Conservation (phyloP, 2,329 filamentous ascomycete species). For the Neodidymelliopsis sp. region DNA sequence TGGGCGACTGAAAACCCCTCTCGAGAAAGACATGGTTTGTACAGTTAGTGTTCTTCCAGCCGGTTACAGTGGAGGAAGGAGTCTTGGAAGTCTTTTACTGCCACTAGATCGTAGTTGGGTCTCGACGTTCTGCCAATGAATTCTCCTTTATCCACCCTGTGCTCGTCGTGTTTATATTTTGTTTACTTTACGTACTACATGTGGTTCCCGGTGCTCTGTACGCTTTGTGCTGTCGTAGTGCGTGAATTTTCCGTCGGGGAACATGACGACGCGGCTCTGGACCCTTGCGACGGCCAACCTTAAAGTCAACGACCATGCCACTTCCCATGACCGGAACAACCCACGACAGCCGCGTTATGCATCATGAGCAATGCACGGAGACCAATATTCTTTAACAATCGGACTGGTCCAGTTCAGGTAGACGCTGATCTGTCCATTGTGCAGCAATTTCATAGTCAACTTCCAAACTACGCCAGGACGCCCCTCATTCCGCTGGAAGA, state of each 20-base stretch:
- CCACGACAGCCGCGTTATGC: background rate
- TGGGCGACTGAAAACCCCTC: too few relatives aligned
- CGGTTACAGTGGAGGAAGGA: too few relatives aligned
- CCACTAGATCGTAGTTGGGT: too few relatives aligned
- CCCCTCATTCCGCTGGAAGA: slow-evolving; percentile 61
- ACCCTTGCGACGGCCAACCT: background rate
- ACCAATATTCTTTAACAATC: slow-evolving; percentile 1
- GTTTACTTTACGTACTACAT: background rate
- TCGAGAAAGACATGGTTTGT: too few relatives aligned
- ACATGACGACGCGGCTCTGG: background rate
- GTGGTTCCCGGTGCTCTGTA: background rate
- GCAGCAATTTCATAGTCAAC: slow-evolving; percentile 61
- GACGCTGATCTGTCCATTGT: background rate
- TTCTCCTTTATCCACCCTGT: background rate
- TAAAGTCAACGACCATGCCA: background rate
- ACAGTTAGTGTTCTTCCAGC: too few relatives aligned
- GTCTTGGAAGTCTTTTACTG: too few relatives aligned
- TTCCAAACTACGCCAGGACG: slow-evolving; percentile 66
- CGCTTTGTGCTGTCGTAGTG: background rate
- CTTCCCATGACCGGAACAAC: background rate
- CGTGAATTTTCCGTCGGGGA: slow-evolving; percentile 7
- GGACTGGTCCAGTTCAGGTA: background rate
- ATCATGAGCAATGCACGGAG: background rate
- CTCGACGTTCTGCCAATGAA: background rate
- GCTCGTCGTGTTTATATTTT: background rate